A percentile compares a stretch with the other conserved stretches of the same genome.
Conservation (phyloP, 1,284 basidiomycete genomes). For the Irpex rosettiformis region DNA sequence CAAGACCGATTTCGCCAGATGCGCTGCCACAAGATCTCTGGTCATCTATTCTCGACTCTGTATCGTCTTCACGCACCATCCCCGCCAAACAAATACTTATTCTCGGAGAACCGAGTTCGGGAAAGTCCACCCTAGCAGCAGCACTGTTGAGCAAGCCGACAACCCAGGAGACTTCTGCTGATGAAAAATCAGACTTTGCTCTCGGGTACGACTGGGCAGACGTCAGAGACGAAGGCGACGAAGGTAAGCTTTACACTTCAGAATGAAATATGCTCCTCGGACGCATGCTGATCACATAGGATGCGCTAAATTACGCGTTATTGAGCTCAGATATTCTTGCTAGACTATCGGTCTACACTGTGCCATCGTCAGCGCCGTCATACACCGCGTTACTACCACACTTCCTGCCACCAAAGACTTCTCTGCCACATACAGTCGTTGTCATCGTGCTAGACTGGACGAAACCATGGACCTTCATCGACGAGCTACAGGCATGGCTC, state of each 20-base stretch:
- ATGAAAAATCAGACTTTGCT: constrained; percentile 64
- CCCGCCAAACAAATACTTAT: constrained; percentile 83
- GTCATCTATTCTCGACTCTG: constrained; percentile 88
- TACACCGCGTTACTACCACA: constrained; percentile 80
- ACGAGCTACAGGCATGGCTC: constrained; percentile 87
- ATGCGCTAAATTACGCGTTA: constrained; percentile 7
- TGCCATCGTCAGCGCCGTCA: constrained; percentile 74
- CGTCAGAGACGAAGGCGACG: constrained; percentile 82
- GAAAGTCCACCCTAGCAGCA: constrained; percentile 71
- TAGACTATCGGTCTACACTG: constrained; percentile 84
- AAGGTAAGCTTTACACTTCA: constrained; percentile 53
- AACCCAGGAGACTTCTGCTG: constrained; percentile 53
- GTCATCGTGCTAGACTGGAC: constrained; percentile 96
- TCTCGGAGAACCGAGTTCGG: constrained; percentile 73
- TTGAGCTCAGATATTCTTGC: constrained; percentile 69
- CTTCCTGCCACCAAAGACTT: constrained; percentile 71
- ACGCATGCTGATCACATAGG: background rate
- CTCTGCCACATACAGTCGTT: constrained; percentile 77
- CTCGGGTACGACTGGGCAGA: constrained; percentile 87
- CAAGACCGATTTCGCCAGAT: constrained; percentile 61
- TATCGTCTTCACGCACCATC: constrained; percentile 81
- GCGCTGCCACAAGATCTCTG: constrained; percentile 80
- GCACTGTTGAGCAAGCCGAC: constrained; percentile 66
- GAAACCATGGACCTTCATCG: constrained; percentile 85
- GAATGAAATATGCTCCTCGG: background rate